Base-by-base conservation (phyloP, 495 filamentous ascomycete genomes). In the Aspergillus mulundensis region DNA sequence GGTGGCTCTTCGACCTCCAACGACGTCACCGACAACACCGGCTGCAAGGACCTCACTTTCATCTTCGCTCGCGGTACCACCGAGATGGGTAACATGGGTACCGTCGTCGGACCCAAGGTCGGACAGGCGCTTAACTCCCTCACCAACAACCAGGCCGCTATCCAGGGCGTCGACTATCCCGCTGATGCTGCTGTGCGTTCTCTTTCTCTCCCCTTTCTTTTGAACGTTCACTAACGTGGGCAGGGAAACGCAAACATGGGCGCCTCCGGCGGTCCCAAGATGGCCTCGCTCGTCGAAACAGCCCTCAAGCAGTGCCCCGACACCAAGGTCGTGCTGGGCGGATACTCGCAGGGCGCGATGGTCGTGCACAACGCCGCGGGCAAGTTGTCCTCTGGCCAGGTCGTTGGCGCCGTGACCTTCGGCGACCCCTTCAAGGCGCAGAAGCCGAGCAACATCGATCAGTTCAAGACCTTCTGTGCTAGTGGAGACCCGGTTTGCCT, bases 61-160 rank as follows among this genome's bases (percentile, higher is more conserved):
- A 79, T 86, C 57, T 85, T 81, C 53, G 82, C 82, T 10, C 77
- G 83, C 32, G 82, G 83, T 8, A 85, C 79, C 10, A 69, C 61
- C 30, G 82, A 84, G 61, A 56, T 73, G 8, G 81, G 80, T 14
- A 81, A 84, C 62, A 79, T 85, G 36, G 83, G 84, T 7, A 71
- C 71, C n/a, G 59, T 84, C n/a, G 75, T 74, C 43, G 81, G 81
- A 1, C 82, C 82, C 7, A 69, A 74, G 1, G 80, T 87, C 58
- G 79, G 79, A 23, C 66, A 74, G 1, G 68, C 77, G 12, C 58
- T 87, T 50, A 58, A 66, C 36, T 60, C 65, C 0, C 59, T 72
- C 36, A 66, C 73, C 3, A 57, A 64, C 23, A 59, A 66, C 34
- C 70, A 72, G 21, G 66, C 84, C 12, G 73, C 71, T 2, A 69